Evolutionary conservation across 2,329 filamentous ascomycete genomes (phyloP).

Genomic region (Talaromyces sp.): DNA sequence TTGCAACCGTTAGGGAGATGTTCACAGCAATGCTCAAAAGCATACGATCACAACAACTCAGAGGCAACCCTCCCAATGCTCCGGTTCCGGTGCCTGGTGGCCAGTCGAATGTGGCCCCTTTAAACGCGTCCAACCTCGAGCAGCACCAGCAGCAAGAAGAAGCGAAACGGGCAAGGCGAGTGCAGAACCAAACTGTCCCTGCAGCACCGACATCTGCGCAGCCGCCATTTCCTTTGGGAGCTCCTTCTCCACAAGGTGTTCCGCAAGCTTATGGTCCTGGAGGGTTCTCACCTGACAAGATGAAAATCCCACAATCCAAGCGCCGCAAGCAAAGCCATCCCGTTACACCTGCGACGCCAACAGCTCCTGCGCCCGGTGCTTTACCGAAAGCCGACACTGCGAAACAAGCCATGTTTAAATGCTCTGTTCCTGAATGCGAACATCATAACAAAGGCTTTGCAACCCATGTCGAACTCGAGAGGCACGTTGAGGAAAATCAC

Average conservation of each 20-base stretch:
- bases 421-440: constrained; percentile 48
- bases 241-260: constrained; percentile 51
- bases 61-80: constrained; percentile 8
- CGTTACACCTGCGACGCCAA: constrained; percentile 17
- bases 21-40: constrained; percentile 35
- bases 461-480: constrained; percentile 49
- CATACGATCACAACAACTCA: constrained; percentile 25
- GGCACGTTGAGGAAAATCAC: constrained; percentile 51
- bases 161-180: constrained; percentile 32
- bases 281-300: constrained; percentile 50
- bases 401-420: constrained; percentile 44
- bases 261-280: constrained; percentile 51
- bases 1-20: constrained; percentile 35
- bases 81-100: constrained; percentile 20
- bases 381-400: constrained; percentile 14
- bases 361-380: constrained; percentile 14
- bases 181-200: constrained; percentile 37
- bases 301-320: constrained; percentile 55
- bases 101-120: constrained; percentile 25
- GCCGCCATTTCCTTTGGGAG: constrained; percentile 48
- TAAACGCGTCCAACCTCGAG: constrained; percentile 44
- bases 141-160: constrained; percentile 44
- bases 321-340: constrained; percentile 50
- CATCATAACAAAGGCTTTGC: constrained; percentile 51
- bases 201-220: constrained; percentile 47